These are phyloP conservation scores for Pythium insidiosum DNA, from an alignment of 352 stramenopile genomes.

Conservation along the genomic window DNA sequence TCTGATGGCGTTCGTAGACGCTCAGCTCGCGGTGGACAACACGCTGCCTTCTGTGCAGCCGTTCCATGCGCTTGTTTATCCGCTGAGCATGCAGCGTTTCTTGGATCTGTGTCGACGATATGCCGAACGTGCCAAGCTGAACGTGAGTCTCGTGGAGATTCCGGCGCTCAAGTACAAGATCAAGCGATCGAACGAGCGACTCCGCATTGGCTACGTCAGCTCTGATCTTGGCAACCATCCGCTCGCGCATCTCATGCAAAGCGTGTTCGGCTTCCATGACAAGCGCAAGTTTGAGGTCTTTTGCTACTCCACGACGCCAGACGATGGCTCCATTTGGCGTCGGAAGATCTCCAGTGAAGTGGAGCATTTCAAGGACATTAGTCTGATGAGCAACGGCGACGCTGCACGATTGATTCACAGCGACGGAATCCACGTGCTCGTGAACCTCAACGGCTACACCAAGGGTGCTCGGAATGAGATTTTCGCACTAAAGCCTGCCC, in stretches of 20 bases:
- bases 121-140: conserved; percentile 79
- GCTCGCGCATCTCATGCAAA: conserved; percentile 88
- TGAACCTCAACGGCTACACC: conserved; percentile 94
- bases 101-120: conserved; percentile 72
- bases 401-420: conserved; percentile 70
- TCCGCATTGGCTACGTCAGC: conserved; percentile 87
- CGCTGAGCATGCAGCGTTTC: conserved; percentile 69
- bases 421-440: conserved; percentile 86
- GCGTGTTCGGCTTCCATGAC: conserved; percentile 88
- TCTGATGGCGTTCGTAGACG: conserved; percentile 56
- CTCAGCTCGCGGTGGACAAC: conserved; percentile 43
- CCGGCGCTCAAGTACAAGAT: conserved; percentile 56
- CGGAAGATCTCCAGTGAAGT: conserved; percentile 75
- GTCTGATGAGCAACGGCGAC: conserved; percentile 45
- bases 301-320: conserved; percentile 78
- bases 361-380: conserved; percentile 88
- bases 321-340: conserved; percentile 79
- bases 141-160: conserved; percentile 82
- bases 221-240: conserved; percentile 91
- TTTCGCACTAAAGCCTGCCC: conserved; percentile 86
- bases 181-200: conserved; percentile 54
- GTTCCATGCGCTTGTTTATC: conserved; percentile 91
- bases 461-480: conserved; percentile 89
- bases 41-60: conserved; percentile 87
- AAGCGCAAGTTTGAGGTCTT: conserved; percentile 84